These are phyloP conservation scores for Pseudogymnoascus sp. DNA, from an alignment of 2,329 filamentous ascomycete species.

Conservation along the genomic window DNA sequence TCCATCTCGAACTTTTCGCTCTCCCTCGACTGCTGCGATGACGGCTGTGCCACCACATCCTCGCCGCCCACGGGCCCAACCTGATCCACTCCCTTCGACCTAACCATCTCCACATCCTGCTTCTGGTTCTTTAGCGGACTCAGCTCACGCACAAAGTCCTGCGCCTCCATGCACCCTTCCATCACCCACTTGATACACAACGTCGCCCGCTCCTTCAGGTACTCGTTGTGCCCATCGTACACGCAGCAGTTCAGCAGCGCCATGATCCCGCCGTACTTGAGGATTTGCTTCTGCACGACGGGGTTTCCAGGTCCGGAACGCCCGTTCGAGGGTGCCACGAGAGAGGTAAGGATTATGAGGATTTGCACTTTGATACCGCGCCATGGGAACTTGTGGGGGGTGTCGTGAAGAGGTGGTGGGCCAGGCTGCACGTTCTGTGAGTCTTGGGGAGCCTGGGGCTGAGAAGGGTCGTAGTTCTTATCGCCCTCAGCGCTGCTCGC, in stretches of 20 bases:
- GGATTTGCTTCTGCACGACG: constrained; percentile 79
- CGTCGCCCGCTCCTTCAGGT: constrained; percentile 84
- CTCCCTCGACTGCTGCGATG: not conserved
- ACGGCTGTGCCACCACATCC: not conserved
- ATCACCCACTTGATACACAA: constrained; percentile 80
- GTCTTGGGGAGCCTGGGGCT: constrained; percentile 5
- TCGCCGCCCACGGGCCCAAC: not conserved
- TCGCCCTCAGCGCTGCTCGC: constrained; percentile 4
- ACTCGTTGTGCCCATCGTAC: constrained; percentile 89
- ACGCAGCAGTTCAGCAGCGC: constrained; percentile 81
- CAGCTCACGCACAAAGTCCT: constrained; percentile 56
- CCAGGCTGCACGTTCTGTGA: constrained; percentile 31
- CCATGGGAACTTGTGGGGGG: constrained; percentile 57
- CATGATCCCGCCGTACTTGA: constrained; percentile 77
- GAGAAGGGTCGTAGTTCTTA: not conserved
- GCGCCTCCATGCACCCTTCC: constrained; percentile 66
- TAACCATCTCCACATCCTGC: constrained; percentile 7
- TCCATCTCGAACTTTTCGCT: not conserved
- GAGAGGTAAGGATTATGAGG: constrained; percentile 77
- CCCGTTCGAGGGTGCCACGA: constrained; percentile 72
- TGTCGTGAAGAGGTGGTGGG: constrained; percentile 49
- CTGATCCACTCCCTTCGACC: not conserved
- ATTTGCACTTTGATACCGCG: constrained; percentile 82
- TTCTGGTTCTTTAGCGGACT: constrained; percentile 18
- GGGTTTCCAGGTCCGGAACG: constrained; percentile 55